Conservation (phyloP, 805 yeast species). For the Debaryomyces tyrocola region DNA sequence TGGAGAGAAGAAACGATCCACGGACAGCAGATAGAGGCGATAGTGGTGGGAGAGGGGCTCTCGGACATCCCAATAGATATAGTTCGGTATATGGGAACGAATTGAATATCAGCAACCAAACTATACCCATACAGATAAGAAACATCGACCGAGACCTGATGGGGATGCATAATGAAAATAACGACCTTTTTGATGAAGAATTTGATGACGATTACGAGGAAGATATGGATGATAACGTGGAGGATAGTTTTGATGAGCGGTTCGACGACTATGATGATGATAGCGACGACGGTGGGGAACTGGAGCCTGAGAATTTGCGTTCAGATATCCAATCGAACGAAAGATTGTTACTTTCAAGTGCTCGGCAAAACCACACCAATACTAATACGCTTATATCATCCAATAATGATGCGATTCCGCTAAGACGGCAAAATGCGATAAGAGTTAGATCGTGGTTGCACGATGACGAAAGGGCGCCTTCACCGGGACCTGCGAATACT, state of each 20-base stretch:
- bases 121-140: constrained; percentile 8
- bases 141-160: constrained; percentile 2
- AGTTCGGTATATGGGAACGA: constrained; percentile 8
- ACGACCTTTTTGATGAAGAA: constrained; percentile 3
- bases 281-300: constrained; percentile 8
- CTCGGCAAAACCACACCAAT: constrained; percentile 23
- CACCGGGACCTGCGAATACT: neutral
- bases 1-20: constrained; percentile 1
- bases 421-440: constrained; percentile 35
- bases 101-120: constrained; percentile 4
- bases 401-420: constrained; percentile 16
- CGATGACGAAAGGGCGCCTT: neutral
- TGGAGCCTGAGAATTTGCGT: constrained; percentile 4
- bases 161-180: constrained; percentile 4
- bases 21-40: constrained; percentile 3
- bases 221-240: constrained; percentile 17
- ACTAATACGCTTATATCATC: constrained; percentile 14
- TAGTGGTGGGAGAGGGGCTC: neutral
- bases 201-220: constrained; percentile 9
- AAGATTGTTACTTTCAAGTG: constrained; percentile 25
- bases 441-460: constrained; percentile 11
- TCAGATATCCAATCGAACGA: constrained; percentile 17
- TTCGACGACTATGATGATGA: constrained; percentile 7
- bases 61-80: constrained; percentile 3
- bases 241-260: constrained; percentile 17